Conservation (phyloP, 2,329 filamentous ascomycete genomes). For the Penicillium freii region DNA sequence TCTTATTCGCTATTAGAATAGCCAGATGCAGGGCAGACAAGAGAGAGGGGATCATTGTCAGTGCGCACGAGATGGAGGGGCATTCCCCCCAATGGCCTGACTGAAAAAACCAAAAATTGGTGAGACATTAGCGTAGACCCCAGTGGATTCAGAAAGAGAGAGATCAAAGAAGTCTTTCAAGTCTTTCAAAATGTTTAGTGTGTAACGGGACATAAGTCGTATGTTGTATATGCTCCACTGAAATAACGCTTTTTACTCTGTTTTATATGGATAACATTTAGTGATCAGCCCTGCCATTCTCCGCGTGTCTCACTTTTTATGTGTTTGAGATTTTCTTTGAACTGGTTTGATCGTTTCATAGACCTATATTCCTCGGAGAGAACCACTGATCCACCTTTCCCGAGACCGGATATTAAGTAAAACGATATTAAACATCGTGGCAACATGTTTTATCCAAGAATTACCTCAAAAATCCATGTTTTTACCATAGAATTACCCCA, state of each 20-base stretch:
- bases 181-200: not conserved
- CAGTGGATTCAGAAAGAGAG: not conserved
- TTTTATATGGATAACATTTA: not conserved
- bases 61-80: conserved; percentile 2
- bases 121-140: conserved; percentile 1
- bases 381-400: not conserved
- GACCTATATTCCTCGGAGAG: not conserved
- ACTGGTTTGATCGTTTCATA: not conserved
- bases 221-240: not conserved
- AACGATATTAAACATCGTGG: too few species aligned
- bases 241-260: not conserved
- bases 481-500: not conserved
- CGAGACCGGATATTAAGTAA: not conserved
- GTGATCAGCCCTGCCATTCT: conserved; percentile 1
- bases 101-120: not conserved
- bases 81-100: conserved; percentile 2
- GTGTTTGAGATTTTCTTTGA: not conserved
- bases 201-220: not conserved
- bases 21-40: conserved; percentile 6
- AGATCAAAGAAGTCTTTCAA: not conserved
- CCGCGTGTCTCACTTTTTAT: not conserved
- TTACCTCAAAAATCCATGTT: not conserved
- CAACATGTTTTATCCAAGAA: not conserved
- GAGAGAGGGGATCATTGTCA: conserved; percentile 14
- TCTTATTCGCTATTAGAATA: conserved; percentile 1